Base-by-base conservation (phyloP, 257 asterid genomes). In the Solanum chiquidenum region DNA sequence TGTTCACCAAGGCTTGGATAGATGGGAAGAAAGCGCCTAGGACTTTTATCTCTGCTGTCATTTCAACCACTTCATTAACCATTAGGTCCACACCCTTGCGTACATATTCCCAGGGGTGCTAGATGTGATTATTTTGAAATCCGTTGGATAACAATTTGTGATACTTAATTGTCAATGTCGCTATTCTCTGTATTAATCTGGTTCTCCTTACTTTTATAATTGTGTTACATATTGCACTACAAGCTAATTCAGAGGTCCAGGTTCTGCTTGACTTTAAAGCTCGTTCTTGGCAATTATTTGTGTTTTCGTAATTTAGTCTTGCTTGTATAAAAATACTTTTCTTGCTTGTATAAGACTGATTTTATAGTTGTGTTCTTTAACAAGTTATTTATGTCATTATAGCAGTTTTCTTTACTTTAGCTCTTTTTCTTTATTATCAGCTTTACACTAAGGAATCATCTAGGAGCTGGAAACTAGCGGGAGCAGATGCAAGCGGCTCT, bases 391-490 rank as follows among this genome's bases (percentile, higher is more conserved):
- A 44, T 46, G 14, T 49, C 42, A 1, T 31, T 16, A 6, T 49
- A 80, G 27, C 31, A 29, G 42, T 46, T 46, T 80, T 44, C 85
- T 49, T 80, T 49, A 18, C n/a, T 18, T 20, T 3, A 29, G 4
- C 6, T 80, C 68, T 4, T 86, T 46, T 72, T 9, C 40, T 33
- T 38, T 72, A 12, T 76, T 33, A 29, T 29, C 90, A 97, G 99
- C 95, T 95, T 68, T 93, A 92, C 87, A 92, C 94, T 12, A 97
- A 95, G 92, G 98, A 97, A 90, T 93, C 96, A 86, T 93, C 98
- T 87, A 93, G 95, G 89, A 93, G 91, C 91, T 97, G 98, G 98
- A 97, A 95, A 93, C 91, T 89, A 37, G 94, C 79, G 25, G 98
- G 94, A 87, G 89, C 95, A 9, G 98, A 93, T 66, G 96, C 93